phyloP scores from a whole-genome alignment of 2,329 filamentous ascomycete genomes.

The Fulvia fulva region DNA sequence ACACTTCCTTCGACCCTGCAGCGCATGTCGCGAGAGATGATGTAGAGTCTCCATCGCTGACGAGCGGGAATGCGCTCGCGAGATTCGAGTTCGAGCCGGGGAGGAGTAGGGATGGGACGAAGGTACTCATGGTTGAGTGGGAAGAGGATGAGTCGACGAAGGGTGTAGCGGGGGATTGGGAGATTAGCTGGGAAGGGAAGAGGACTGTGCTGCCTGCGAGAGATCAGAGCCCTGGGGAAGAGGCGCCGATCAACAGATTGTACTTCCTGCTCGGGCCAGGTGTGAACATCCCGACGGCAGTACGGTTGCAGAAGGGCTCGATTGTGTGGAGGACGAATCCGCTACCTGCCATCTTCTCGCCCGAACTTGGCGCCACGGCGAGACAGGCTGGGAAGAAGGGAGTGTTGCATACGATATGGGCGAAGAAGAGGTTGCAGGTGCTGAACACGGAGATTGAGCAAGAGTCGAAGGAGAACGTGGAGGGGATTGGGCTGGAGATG shows the following conservation, averaged over 20 bases:
- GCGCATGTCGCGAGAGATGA: slow-evolving; percentile 21
- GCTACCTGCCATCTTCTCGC: slow-evolving; percentile 80
- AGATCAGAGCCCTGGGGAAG: slow-evolving; percentile 42
- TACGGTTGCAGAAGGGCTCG: slow-evolving; percentile 54
- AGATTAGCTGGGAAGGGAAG: slow-evolving; percentile 80
- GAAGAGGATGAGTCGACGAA: slow-evolving; percentile 56
- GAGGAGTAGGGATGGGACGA: slow-evolving; percentile 71
- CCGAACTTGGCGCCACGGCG: slow-evolving; percentile 65
- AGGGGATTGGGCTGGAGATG: slow-evolving; percentile 82
- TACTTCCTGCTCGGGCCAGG: slow-evolving; percentile 79
- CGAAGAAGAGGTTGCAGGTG: slow-evolving; percentile 71
- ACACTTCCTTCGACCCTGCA: slow-evolving; percentile 35
- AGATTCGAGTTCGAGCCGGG: slow-evolving; percentile 83
- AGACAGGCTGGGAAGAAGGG: slow-evolving; percentile 69
- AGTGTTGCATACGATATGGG: slow-evolving; percentile 87
- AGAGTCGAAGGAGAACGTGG: slow-evolving; percentile 69
- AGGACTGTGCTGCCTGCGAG: slow-evolving; percentile 62
- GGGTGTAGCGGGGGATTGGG: slow-evolving; percentile 58
- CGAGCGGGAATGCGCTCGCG: slow-evolving; percentile 60
- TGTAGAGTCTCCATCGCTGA: slow-evolving; percentile 44
- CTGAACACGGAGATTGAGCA: slow-evolving; percentile 71
- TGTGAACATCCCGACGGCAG: slow-evolving; percentile 64
- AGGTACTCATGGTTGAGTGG: slow-evolving; percentile 93
- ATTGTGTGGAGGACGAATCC: slow-evolving; percentile 66
- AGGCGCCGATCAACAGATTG: slow-evolving; percentile 51